Base-by-base conservation (phyloP, 495 filamentous ascomycete genomes). In the Xylaria longipes region DNA sequence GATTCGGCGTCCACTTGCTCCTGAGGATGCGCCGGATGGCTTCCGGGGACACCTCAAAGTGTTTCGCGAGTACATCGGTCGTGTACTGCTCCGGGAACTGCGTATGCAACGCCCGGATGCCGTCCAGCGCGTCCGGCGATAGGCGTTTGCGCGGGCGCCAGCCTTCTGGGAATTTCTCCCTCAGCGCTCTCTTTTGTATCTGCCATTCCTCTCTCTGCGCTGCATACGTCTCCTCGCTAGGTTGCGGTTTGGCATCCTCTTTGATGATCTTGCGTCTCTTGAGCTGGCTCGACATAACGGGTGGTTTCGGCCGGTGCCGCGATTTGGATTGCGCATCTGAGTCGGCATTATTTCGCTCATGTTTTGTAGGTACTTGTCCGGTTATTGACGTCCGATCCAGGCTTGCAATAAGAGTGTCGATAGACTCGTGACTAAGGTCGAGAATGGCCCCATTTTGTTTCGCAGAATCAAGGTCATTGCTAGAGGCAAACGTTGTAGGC, bases 81-180 rank as follows among this genome's bases (percentile, higher is more conserved):
- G 92, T 90, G 83, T 93, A 97, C 62, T 83, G 80, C 1, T 92
- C 86, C 0, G 96, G 94, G 57, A 92, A 89, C 72, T 93, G 88
- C 3, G 85, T 80, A 77, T 97, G 88, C 29, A 99, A 84, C 37
- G 90, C 89, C 25, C 93, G 90, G 69, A 98, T 97, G 35, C 94
- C 94, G 20, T 94, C 91, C 14, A 97, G 77, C 14, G 95, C 93
- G 79, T 97, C 95, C 0, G 95, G 96, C 0, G 96, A 98, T 1
- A 99, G 88, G 69, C 89, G 90, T 82, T 97, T 98, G 33, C 85
- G 84, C 29, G 96, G 94, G 50, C 85, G 83, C 94, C 95, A 99
- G 8, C 90, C 89, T 8, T 86, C 82, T 1, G 89, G 86, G 74
- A 98, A 97, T 77, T 98, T 97, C 37, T 85, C 75, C 66, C 89